Evolutionary conservation across 805 yeast genomes (phyloP), one percentile per base, ranked within the genome.

Genomic region (Kodamaea leandrae): DNA sequence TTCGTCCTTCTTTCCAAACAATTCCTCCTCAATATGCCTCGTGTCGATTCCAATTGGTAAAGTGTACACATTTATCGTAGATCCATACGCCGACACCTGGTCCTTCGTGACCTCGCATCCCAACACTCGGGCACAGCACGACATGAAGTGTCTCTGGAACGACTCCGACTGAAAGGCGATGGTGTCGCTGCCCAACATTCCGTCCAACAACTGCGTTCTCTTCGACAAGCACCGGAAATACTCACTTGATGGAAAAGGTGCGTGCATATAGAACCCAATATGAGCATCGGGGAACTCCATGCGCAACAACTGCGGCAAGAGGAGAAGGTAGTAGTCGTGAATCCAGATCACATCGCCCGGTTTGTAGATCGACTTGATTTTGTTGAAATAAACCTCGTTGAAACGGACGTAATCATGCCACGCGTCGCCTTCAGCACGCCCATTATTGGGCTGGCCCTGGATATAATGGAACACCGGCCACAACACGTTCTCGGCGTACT

Each of bases 381-480:
- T 84, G 44, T 86, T 80, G 33, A 93, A 89, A 60, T 86, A 93
- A 7, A 89, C 89, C 63, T 88, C 96, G 61, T 93, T 93, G 68
- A 89, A 84, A 55, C 76, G 80, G 36, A 88, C 95, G 58, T 93
- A 93, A 57, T 86, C 95, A 58, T 82, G 76, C 96, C 96, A 89
- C 55, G 78, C 77, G 35, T 77, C 73, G 33, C 80, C 74, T 56
- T 86, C 91, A 27, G 74, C 79, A 21, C 76, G 71, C 4, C 86
- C 86, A 57, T 83, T 83, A 2, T 80, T 74, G 0, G 84, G 77
- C 42, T 82, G 82, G 32, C 83, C 82, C 61, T 87, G 84, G 60
- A 93, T 88, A 65, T 93, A 93, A 58, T 93, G 99, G 63, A 91
- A 81, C 2, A 88, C 83, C 1, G 96, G 96, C 98, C 99, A 93